Base-by-base conservation (phyloP, 2,329 filamentous ascomycete species). In the Aureobasidium sp. region DNA sequence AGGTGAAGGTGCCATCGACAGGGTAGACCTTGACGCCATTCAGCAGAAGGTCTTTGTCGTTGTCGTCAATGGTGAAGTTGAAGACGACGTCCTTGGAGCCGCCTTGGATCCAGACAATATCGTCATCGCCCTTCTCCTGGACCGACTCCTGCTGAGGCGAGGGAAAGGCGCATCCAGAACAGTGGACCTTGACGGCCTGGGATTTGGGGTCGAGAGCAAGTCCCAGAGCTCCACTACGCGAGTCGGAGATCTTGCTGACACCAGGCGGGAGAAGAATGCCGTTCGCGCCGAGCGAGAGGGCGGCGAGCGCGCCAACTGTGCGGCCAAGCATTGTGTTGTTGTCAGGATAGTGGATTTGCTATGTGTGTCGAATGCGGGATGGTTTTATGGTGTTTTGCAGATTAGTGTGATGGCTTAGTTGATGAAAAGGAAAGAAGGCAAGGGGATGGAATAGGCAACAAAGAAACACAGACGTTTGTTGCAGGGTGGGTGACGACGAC, bases 11-110 rank as follows among this genome's bases (percentile, higher is more conserved):
- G 55, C 45, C 45, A n/a, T 62, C 58, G 36, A 64, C 45, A 17
- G 65, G 82, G 72, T 85, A 88, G 20, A 88, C 75, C 67, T 84
- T 80, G 64, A 82, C 80, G 62, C 80, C 83, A 72, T 88, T 87
- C 62, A 88, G 68, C 41, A 83, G 69, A 29, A 89, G 75, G 52
- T 75, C 75, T 44, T 71, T 66, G 34, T 74, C 73, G 64, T 79
- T 74, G 17, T 82, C 77, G 27, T 70, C 67, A 64, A 88, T 71
- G 62, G 71, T 74, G 68, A 88, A 82, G 67, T 81, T 77, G 42
- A 88, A 75, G 17, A 72, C 12, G 14, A 75, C 62, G 65, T 68
- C 68, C 69, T 74, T 70, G 7, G 69, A 64, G 25, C 70, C 66
- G 31, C 72, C 66, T 44, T 70, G 66, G 34, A 72, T 68, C 61